A percentile compares a stretch with the other conserved stretches of the same genome.
Conservation (phyloP, 2,329 filamentous ascomycete genomes). For the Talaromyces sp. region DNA sequence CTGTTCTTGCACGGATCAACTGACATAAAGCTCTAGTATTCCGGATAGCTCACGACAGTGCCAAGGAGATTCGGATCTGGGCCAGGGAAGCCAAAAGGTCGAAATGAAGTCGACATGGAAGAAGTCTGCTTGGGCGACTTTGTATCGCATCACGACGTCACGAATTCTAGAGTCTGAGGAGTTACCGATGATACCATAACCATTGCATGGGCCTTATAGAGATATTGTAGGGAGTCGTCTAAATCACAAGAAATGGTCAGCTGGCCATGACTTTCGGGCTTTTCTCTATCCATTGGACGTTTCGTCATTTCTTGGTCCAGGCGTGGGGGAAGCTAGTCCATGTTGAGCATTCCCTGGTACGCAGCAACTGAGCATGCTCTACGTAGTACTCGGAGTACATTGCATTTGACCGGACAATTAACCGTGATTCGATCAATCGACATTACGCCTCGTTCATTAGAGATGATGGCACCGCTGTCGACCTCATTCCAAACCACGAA, state of each 20-base stretch:
- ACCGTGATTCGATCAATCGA: not conserved
- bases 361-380: too few relatives aligned
- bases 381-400: not conserved
- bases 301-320: not conserved
- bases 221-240: not conserved
- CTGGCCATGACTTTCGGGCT: too few relatives aligned
- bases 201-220: not conserved
- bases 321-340: not conserved
- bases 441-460: not conserved
- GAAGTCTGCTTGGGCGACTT: not conserved
- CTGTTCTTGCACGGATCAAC: not conserved
- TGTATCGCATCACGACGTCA: not conserved
- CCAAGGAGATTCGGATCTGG: conserved; percentile 67
- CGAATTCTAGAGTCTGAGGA: not conserved
- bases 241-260: too few relatives aligned
- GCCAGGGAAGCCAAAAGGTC: conserved; percentile 58
- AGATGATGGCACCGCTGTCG: not conserved
- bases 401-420: not conserved
- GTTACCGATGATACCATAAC: not conserved
- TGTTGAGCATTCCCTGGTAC: not conserved
- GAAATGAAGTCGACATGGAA: conserved; percentile 20
- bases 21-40: conserved; percentile 52
- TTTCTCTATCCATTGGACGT: not conserved
- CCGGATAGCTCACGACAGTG: conserved; percentile 68
- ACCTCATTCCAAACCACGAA: not conserved